Evolutionary conservation across 2,329 filamentous ascomycete genomes (phyloP), one percentile per base, ranked within the genome.

Genomic region (Penicillium sp.): DNA sequence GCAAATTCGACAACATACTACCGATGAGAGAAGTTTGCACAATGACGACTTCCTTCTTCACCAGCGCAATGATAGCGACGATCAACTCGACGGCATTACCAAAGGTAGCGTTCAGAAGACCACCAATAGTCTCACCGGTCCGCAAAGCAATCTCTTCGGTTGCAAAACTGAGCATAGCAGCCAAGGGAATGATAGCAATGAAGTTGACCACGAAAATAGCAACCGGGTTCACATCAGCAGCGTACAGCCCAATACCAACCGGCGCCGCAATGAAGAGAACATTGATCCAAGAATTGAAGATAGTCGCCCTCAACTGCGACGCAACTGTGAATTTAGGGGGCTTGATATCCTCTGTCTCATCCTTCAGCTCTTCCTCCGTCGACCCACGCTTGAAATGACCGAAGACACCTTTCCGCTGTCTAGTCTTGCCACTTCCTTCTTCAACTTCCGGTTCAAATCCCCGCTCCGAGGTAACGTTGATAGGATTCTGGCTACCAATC

Each of bases 21-120:
- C 93, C 93, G 60, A 97, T 90, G 27, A 98, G 81, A 0, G 93
- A 97, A 0, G 93, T 96, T 74, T 97, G 91, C 7, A 97, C 92
- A 59, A 98, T 96, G 33, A 89, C 79, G 24, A 96, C 85, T 74
- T 96, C 85, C 51, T 83, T 73, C 58, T 96, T 84, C 27, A 84
- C 77, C 47, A 97, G 77, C 1, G 93, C 93, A 65, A 96, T 90
- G 64, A 97, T 86, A 24, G 90, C 90, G 45, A 97, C 90, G 59
- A 96, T 96, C 66, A 96, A 78, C 71, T 96, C 91, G 59, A 96
- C 91, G 5, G 91, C 91, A 69, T 96, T 96, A 53, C 87, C 93
- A 72, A 97, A 97, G 2, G 89, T 90, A 7, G 93, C 93, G 69
- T 97, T 97, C 55, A 97, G 81, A 35, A 98, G 79, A 55, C 93